phyloP scores from a whole-genome alignment of 371 early-diverging fungal genomes.

The Chytridium lagenaria region DNA sequence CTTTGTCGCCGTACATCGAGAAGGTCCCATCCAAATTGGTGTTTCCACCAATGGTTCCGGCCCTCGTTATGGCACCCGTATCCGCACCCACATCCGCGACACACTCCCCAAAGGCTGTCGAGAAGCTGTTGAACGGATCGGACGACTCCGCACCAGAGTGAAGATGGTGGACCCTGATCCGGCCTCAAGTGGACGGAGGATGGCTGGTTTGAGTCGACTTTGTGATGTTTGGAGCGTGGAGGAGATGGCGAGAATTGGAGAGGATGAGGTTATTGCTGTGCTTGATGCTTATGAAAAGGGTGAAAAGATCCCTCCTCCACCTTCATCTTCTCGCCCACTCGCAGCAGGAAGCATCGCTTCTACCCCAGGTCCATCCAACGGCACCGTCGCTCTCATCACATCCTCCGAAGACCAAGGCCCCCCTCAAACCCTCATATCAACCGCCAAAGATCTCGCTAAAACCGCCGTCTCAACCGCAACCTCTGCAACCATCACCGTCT shows the following conservation, averaged over 20 bases:
- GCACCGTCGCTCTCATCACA: not conserved
- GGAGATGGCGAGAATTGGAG: conserved; percentile 50
- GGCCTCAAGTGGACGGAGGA: conserved; percentile 67
- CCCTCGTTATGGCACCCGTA: conserved; percentile 82
- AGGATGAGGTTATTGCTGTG: conserved; percentile 64
- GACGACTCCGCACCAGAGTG: conserved; percentile 69
- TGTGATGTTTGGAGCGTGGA: conserved; percentile 63
- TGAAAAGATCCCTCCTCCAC: conserved; percentile 49
- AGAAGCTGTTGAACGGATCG: conserved; percentile 74
- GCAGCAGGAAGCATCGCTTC: not conserved
- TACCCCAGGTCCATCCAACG: not conserved
- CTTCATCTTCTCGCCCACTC: conserved; percentile 5
- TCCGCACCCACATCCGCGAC: conserved; percentile 70
- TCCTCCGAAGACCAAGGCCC: not conserved
- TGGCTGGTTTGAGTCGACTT: conserved; percentile 80
- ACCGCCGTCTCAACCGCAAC: conserved; percentile 3
- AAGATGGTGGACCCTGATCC: conserved; percentile 69
- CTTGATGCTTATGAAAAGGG: conserved; percentile 70
- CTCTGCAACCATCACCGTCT: not conserved
- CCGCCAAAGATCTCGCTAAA: not conserved
- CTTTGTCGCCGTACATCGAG: conserved; percentile 86
- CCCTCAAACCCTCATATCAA: not conserved
- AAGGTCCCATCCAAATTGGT: conserved; percentile 72
- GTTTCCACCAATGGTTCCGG: conserved; percentile 91
- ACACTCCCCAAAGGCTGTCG: conserved; percentile 72